Evolutionary conservation across 352 stramenopile genomes (phyloP), one percentile per base, ranked within the genome.

Genomic region (Peronospora farinosa): DNA sequence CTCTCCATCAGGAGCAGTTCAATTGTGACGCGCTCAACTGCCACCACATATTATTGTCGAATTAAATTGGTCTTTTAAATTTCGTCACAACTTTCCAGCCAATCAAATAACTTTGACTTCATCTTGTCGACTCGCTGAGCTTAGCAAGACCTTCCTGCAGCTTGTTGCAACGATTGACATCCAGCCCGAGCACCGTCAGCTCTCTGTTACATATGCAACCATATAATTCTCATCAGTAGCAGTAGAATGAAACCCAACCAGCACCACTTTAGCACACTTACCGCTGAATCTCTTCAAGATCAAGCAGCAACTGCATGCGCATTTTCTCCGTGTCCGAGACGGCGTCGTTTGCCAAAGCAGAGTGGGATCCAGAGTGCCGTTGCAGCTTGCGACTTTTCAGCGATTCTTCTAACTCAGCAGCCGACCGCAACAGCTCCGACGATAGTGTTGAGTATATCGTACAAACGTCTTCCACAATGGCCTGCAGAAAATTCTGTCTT

Each of bases 301-400:
- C 84, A 32, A 94, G 61, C 40, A 77, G 54, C 37, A 94, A 41
- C 51, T 94, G 84, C 49, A 82, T 64, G 7, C 76, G 77, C 84
- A 94, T 94, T 47, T 94, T 94, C 46, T 88, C 74, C 31, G 84
- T 91, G 63, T 94, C 84, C 4, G 76, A 88, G 30, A 92, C 19
- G 4, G 63, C 48, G 10, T 72, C 67, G 7, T 49, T 52, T 2
- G 27, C 42, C 11, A 47, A 30, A 0, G 55, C 50, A 5, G 55
- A 48, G 25, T 58, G 72, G 7, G 43, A 60, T 4, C 65, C 54
- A 5, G 60, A 51, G 16, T 76, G 62, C 11, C 81, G 79, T 59
- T 94, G 80, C 39, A 88, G 60, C 52, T 94, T 94, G 30, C 84
- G 78, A 52, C 76, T 91, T 41, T 91, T 94, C n/a, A 94, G 67